Conservation (phyloP, 352 stramenopile species). For the Globisporangium polare region DNA sequence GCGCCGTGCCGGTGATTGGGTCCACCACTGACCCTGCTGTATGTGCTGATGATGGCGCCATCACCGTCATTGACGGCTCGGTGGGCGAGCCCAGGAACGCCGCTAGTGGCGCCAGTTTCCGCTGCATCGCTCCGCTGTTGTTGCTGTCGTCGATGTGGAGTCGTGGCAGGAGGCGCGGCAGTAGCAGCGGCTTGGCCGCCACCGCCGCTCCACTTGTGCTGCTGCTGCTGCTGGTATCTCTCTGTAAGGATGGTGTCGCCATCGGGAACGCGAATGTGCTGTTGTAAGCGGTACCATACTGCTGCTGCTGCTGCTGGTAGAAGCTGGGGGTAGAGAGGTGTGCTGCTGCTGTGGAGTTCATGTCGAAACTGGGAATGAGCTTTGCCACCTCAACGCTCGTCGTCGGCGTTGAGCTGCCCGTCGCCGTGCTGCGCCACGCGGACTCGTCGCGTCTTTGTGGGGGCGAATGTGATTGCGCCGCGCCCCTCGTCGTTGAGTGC, state of each 20-base stretch:
- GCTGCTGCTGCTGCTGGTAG: slow-evolving; percentile 3
- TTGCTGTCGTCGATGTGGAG: not conserved
- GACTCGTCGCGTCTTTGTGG: slow-evolving; percentile 2
- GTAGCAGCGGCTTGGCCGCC: not conserved
- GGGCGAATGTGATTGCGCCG: not conserved
- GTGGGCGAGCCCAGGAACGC: not conserved
- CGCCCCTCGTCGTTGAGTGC: not conserved
- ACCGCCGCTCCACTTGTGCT: not conserved
- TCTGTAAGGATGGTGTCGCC: not conserved
- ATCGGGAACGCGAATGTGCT: not conserved
- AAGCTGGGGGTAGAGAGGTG: too few species aligned
- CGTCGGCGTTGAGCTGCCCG: not conserved
- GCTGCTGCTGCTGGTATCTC: not conserved
- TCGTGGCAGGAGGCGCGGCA: slow-evolving; percentile 15
- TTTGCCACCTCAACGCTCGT: too few species aligned
- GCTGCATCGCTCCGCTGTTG: not conserved
- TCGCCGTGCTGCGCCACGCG: not conserved
- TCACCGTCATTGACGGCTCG: not conserved
- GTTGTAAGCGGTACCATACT: not conserved
- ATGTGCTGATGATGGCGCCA: not conserved
- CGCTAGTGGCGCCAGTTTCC: not conserved
- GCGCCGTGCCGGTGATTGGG: not conserved
- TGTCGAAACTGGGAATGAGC: slow-evolving; percentile 2
- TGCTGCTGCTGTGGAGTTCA: not conserved
- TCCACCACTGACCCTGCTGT: not conserved